Conservation (phyloP, 768 basidiomycete genomes). For the Psilocybe sp. region DNA sequence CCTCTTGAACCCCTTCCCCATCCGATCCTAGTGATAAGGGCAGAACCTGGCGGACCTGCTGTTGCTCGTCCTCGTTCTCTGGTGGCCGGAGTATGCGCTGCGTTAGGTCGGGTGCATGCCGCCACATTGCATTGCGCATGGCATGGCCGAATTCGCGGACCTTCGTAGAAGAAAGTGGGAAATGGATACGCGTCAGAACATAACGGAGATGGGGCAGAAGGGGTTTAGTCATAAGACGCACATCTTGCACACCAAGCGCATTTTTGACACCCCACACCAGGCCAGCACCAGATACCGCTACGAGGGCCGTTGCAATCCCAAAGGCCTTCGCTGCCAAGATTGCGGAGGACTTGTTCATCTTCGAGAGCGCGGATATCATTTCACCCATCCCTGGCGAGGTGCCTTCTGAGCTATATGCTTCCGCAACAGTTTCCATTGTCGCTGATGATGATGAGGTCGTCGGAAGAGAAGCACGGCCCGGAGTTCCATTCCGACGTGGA, state of each 20-base stretch:
- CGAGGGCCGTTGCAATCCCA: slow-evolving; percentile 59
- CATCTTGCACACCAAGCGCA: slow-evolving; percentile 53
- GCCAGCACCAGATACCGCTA: slow-evolving; percentile 42
- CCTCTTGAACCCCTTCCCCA: slow-evolving; percentile 8
- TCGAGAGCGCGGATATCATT: slow-evolving; percentile 34
- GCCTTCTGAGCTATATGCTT: slow-evolving; percentile 20
- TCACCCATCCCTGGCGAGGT: slow-evolving; percentile 27
- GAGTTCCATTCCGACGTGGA: slow-evolving; percentile 20
- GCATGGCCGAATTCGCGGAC: slow-evolving; percentile 56
- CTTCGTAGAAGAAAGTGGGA: slow-evolving; percentile 24
- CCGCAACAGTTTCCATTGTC: slow-evolving; percentile 14
- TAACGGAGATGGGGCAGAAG: not conserved
- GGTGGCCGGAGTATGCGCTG: slow-evolving; percentile 48
- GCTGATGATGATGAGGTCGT: slow-evolving; percentile 10
- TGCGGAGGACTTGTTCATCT: slow-evolving; percentile 43
- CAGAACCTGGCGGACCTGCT: slow-evolving; percentile 8
- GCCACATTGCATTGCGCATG: slow-evolving; percentile 50
- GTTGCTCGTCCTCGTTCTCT: slow-evolving; percentile 28
- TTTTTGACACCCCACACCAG: slow-evolving; percentile 49
- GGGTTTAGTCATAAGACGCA: slow-evolving; percentile 26
- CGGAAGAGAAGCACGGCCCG: slow-evolving; percentile 2
- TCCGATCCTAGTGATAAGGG: slow-evolving; percentile 13
- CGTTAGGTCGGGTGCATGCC: slow-evolving; percentile 46
- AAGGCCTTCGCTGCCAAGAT: slow-evolving; percentile 64
- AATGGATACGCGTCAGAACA: not conserved